Evolutionary conservation across 345 rosid genomes (phyloP).

Genomic region (Populus alba): DNA sequence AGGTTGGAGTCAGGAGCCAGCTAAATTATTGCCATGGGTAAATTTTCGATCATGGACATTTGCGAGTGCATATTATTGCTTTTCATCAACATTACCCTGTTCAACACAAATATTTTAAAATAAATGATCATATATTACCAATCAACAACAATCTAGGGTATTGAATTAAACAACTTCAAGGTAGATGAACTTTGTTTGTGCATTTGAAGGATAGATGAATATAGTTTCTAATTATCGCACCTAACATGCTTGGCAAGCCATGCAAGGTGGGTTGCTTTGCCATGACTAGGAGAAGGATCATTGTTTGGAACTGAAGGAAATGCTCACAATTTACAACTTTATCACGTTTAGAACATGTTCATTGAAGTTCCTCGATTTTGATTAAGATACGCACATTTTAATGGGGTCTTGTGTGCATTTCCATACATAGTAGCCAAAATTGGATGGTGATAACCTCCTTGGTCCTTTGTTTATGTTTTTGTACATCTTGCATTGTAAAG

Average conservation of each 20-base stretch:
- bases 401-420: background rate
- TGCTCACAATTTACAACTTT: background rate
- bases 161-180: background rate
- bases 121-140: background rate
- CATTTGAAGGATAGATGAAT: background rate
- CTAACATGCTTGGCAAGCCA: background rate
- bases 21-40: conserved; percentile 32
- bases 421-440: background rate
- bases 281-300: background rate
- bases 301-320: background rate
- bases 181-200: background rate
- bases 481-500: too few species aligned
- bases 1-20: conserved; percentile 27
- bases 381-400: too few species aligned
- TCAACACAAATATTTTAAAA: background rate
- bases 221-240: background rate
- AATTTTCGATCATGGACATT: background rate
- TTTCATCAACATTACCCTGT: background rate
- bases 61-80: background rate
- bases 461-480: too few species aligned
- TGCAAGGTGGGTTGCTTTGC: background rate
- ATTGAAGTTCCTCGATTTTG: background rate
- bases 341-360: background rate
- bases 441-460: background rate
- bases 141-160: background rate